Evolutionary conservation across 1,284 basidiomycete genomes (phyloP), one percentile per base, ranked within the genome.

Genomic region (Fomitopsis betulina): DNA sequence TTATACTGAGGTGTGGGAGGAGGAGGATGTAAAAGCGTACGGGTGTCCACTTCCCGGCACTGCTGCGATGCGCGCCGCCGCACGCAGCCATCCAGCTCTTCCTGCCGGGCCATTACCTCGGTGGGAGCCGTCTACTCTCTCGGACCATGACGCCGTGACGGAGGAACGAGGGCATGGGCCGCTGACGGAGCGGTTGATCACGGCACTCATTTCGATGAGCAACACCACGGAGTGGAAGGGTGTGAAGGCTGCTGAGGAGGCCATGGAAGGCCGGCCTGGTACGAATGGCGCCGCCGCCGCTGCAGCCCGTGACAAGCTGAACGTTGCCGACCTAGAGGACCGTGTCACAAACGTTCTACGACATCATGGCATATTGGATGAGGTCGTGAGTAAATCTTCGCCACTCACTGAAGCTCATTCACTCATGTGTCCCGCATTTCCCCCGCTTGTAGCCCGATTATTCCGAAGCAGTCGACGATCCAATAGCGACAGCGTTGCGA

Each of bases 1-100:
- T 74, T 98, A 97, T 69, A 79, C 85, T 27, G 90, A 96, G 55
- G 78, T 89, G 1, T 98, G 96, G 95, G 93, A 94, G 62, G 93
- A 96, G 63, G 89, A 94, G 69, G 96, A 98, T 70, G 79, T 79
- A 6, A 79, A 80, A 7, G 61, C 77, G n/a, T 79, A 79, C 58
- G 76, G 78, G 37, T 70, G 67, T 2, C 74, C 79, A 25, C 66
- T 80, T 8, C 75, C 78, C 8, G 73, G 74, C 4, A 76, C 79
- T 21, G 68, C 71, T 37, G 68, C 72, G 30, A 55, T 70, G 61
- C 63, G 73, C 62, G 66, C 68, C 71, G 67, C 62, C 63, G 57
- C 64, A 60, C 60, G 66, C 55, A 61, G 66, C 45, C 72, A 68
- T 40, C 63, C 70, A 37, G 64, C 65, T 30, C 62, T 68, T 23